phyloP scores from a whole-genome alignment of 495 filamentous ascomycete genomes.

The Penicillium daleae region DNA sequence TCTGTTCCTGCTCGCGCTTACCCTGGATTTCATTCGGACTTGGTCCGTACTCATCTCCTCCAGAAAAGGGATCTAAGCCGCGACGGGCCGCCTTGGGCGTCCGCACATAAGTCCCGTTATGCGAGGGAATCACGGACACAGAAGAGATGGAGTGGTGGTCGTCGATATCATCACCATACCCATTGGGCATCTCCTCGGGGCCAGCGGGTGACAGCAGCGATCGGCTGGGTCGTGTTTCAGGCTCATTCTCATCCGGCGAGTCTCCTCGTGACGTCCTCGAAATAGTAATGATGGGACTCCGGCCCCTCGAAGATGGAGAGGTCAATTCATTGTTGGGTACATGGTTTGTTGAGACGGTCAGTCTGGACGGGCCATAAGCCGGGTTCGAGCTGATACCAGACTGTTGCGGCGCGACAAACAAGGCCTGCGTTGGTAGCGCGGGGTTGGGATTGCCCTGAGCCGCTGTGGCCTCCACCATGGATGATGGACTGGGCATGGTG shows the following conservation, averaged over 20 bases:
- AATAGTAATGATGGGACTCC: conserved; percentile 53
- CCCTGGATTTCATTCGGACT: conserved; percentile 52
- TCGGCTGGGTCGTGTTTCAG: conserved; percentile 38
- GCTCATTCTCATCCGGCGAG: conserved; percentile 42
- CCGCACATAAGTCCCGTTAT: conserved; percentile 41
- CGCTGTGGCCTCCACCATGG: not conserved
- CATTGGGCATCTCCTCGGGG: conserved; percentile 28
- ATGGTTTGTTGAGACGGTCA: conserved; percentile 30
- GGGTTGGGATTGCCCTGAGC: not conserved
- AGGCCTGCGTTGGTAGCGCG: not conserved
- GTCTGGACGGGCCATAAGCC: conserved; percentile 17
- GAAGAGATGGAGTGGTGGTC: conserved; percentile 19
- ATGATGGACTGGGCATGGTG: conserved; percentile 17
- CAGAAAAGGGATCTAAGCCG: conserved; percentile 46
- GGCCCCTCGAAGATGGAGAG: conserved; percentile 33
- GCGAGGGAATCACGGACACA: conserved; percentile 29
- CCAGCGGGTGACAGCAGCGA: conserved; percentile 47
- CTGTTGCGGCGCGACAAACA: conserved; percentile 1
- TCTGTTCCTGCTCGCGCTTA: conserved; percentile 44
- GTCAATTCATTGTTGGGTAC: conserved; percentile 18
- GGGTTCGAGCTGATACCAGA: conserved; percentile 16
- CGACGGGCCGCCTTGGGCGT: conserved; percentile 34
- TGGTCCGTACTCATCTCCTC: conserved; percentile 43
- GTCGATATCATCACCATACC: conserved; percentile 35
- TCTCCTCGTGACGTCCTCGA: conserved; percentile 52